phyloP scores from a whole-genome alignment of 129 eudicot species.

The Flaveria bidentis region DNA sequence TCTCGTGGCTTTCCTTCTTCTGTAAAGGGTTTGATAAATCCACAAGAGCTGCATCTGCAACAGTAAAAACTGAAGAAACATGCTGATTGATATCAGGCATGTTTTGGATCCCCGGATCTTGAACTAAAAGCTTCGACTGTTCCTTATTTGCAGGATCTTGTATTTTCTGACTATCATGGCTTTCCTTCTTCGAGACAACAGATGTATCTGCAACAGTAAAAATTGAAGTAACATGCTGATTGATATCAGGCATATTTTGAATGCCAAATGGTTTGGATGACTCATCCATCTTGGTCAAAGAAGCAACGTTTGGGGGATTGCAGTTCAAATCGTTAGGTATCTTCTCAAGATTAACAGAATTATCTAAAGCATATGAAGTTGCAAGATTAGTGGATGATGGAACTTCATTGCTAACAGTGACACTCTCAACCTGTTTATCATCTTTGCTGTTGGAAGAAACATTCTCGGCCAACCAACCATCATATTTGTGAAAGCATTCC shows the following conservation, averaged over 20 bases:
- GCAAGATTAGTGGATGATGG: conserved; percentile 34
- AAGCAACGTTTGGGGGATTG: conserved; percentile 24
- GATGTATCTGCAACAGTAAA: conserved; percentile 34
- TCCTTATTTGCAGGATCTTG: conserved; percentile 30
- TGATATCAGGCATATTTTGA: conserved; percentile 31
- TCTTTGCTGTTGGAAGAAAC: conserved; percentile 26
- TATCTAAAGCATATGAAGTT: conserved; percentile 29
- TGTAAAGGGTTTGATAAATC: conserved; percentile 16
- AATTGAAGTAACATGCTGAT: conserved; percentile 34
- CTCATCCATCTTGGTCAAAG: conserved; percentile 19
- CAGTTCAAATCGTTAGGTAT: conserved; percentile 37
- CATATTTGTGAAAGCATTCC: conserved; percentile 41
- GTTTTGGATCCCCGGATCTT: conserved; percentile 18
- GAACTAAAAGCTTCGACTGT: conserved; percentile 23
- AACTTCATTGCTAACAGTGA: conserved; percentile 28
- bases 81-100: conserved; percentile 34
- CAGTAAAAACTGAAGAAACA: conserved; percentile 33
- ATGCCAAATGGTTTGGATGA: conserved; percentile 10
- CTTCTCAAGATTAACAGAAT: conserved; percentile 40
- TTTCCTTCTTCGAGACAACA: conserved; percentile 34
- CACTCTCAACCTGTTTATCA: conserved; percentile 24
- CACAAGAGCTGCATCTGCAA: conserved; percentile 32
- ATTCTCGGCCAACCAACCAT: conserved; percentile 20
- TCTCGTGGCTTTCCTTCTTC: background rate
- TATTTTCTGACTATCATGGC: conserved; percentile 26